Evolutionary conservation across 768 basidiomycete species (phyloP).

Genomic region (Auriscalpium vulgare): DNA sequence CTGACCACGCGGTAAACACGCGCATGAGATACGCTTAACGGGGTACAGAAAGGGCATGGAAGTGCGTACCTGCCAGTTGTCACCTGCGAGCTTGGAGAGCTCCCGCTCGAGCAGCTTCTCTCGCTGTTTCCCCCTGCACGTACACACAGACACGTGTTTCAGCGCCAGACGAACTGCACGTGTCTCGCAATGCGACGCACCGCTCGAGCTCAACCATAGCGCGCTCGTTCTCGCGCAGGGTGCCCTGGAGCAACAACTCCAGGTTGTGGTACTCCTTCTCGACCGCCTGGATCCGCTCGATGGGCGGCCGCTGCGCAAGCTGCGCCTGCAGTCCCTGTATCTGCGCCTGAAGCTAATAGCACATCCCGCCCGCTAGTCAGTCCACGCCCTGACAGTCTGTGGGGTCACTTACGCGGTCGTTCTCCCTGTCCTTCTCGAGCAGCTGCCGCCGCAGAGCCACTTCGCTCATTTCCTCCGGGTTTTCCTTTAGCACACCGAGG

Average conservation of each 20-base stretch:
- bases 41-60: neutral
- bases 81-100: conserved; percentile 60
- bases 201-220: conserved; percentile 77
- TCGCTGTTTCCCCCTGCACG: conserved; percentile 45
- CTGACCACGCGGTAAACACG: conserved; percentile 21
- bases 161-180: neutral
- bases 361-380: neutral
- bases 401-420: conserved; percentile 6
- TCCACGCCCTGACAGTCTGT: neutral
- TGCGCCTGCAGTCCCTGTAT: conserved; percentile 58
- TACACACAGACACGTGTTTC: neutral
- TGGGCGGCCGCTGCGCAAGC: conserved; percentile 57
- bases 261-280: conserved; percentile 70
- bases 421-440: conserved; percentile 15
- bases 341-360: conserved; percentile 48
- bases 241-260: conserved; percentile 70
- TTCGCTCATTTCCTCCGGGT: conserved; percentile 8
- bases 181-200: conserved; percentile 27
- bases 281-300: conserved; percentile 56
- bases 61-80: conserved; percentile 70
- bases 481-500: conserved; percentile 11
- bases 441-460: conserved; percentile 11
- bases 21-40: conserved; percentile 7
- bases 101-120: conserved; percentile 75
- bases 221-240: conserved; percentile 79